A percentile compares a stretch with the other conserved stretches of the same genome.
Conservation (phyloP, 768 basidiomycete species). For the Kwoniella heveanensis region DNA sequence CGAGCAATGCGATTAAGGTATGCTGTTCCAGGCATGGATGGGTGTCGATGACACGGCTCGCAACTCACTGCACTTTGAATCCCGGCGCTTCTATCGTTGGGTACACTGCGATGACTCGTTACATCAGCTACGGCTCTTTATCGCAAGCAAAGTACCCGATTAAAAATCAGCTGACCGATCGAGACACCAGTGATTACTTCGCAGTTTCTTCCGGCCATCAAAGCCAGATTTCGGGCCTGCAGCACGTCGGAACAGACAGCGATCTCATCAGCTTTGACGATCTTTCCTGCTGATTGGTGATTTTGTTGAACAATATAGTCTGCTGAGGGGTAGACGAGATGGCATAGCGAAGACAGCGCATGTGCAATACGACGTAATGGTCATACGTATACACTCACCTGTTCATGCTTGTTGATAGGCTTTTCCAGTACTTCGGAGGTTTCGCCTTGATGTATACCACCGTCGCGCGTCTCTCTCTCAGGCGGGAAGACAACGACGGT, state of each 20-base stretch:
- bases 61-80: conserved; percentile 52
- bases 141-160: not conserved
- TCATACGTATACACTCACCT: conserved; percentile 44
- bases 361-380: no score
- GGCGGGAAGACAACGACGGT: conserved; percentile 83
- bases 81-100: conserved; percentile 55
- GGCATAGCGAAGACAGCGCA: no score
- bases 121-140: not conserved
- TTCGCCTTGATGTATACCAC: conserved; percentile 41
- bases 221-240: conserved; percentile 83
- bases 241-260: no score
- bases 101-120: conserved; percentile 36
- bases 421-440: conserved; percentile 86
- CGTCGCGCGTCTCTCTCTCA: conserved; percentile 50
- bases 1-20: no score
- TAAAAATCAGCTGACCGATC: conserved; percentile 62
- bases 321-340: no score
- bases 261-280: no score
- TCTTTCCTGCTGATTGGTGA: no score
- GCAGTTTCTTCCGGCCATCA: conserved; percentile 81
- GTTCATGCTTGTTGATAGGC: conserved; percentile 72
- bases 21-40: no score
- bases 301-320: no score
- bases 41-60: no score
- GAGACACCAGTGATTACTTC: conserved; percentile 91